phyloP scores from a whole-genome alignment of 768 basidiomycete genomes.

The Austroboletus eburneus region DNA sequence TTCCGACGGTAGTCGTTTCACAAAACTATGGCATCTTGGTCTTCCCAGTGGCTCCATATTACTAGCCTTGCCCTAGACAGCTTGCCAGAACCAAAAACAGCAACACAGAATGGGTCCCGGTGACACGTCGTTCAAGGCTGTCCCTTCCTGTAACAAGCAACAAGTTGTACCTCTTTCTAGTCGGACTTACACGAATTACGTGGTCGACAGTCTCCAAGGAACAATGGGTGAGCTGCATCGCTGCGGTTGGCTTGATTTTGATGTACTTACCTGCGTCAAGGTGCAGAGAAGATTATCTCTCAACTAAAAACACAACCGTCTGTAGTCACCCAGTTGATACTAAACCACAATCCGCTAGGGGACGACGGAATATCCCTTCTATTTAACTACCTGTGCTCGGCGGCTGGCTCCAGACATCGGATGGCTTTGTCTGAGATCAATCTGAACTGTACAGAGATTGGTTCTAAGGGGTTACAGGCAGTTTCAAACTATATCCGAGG shows the following conservation, averaged over 20 bases:
- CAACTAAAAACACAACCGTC: conserved; percentile 40
- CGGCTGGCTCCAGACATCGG: conserved; percentile 41
- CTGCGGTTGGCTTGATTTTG: neutral
- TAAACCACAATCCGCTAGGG: conserved; percentile 55
- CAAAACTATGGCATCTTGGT: neutral
- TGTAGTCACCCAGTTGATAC: conserved; percentile 44
- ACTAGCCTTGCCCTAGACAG: neutral
- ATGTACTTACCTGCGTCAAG: conserved; percentile 30
- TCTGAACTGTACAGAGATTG: conserved; percentile 52
- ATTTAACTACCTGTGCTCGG: conserved; percentile 52
- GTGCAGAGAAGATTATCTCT: conserved; percentile 49
- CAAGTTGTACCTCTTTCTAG: conserved; percentile 9
- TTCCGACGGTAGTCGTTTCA: conserved; percentile 1
- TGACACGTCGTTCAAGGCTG: neutral
- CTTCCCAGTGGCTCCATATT: too few species aligned
- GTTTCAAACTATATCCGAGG: conserved; percentile 48
- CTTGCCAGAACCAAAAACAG: neutral
- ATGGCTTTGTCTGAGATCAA: conserved; percentile 46
- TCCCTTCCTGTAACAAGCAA: neutral
- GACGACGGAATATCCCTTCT: conserved; percentile 53
- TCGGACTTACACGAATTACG: conserved; percentile 17
- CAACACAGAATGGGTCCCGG: conserved; percentile 15
- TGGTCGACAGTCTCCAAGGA: conserved; percentile 22
- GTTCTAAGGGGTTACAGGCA: conserved; percentile 48
- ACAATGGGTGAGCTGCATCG: conserved; percentile 13